These are phyloP conservation scores for Scutellospora calospora DNA, from an alignment of 371 early-diverging fungal genomes.

Conservation along the genomic window DNA sequence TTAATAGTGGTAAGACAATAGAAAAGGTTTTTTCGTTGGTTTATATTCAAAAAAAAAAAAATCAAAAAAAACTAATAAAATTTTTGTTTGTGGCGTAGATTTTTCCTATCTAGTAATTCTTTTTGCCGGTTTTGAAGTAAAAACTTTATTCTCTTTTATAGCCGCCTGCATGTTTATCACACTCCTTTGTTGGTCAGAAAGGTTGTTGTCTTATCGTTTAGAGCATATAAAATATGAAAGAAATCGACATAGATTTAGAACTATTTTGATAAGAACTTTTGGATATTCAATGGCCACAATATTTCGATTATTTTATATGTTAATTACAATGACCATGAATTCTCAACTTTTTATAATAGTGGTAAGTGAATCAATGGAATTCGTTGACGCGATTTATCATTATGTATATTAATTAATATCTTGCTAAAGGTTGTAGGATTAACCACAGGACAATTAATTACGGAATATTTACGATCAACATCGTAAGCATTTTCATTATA, in stretches of 20 bases:
- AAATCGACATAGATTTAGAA: slow-evolving; percentile 5
- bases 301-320: slow-evolving; percentile 18
- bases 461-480: neutral
- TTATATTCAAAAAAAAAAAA: neutral
- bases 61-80: neutral
- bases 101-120: slow-evolving; percentile 9
- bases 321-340: slow-evolving; percentile 26
- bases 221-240: neutral
- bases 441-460: slow-evolving; percentile 19
- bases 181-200: slow-evolving; percentile 16
- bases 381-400: too few species aligned
- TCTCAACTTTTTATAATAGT: slow-evolving; percentile 18
- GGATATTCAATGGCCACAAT: neutral
- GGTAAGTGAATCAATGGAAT: neutral
- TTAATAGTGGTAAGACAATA: neutral
- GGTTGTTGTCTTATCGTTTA: neutral
- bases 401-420: too few species aligned
- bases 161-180: neutral
- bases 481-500: slow-evolving; percentile 6
- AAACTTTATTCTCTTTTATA: neutral
- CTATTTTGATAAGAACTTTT: neutral
- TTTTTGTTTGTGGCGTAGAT: neutral
- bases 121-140: slow-evolving; percentile 3
- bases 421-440: neutral
- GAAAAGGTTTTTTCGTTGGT: neutral